Conservation (phyloP, 2,329 filamentous ascomycete genomes). For the Neodidymelliopsis sp. region DNA sequence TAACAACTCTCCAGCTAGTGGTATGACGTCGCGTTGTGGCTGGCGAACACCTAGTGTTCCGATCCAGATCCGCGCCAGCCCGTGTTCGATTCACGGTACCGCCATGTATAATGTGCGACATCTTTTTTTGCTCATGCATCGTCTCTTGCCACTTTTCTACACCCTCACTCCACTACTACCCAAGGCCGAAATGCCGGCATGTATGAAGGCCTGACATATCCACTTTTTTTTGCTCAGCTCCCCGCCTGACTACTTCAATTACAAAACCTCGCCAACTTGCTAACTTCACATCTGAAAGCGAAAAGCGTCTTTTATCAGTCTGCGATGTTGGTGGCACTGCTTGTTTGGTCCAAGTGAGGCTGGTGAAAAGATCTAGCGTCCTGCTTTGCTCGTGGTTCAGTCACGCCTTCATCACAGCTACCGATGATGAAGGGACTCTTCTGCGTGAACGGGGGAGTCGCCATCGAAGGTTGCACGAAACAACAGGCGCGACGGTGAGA, state of each 20-base stretch:
- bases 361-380: no score
- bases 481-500: conserved; percentile 1
- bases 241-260: no score
- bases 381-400: no score
- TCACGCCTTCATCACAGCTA: not conserved
- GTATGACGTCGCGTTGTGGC: conserved; percentile 53
- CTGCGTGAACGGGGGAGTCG: not conserved
- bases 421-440: not conserved
- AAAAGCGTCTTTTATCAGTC: no score
- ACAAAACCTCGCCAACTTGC: no score
- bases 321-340: no score
- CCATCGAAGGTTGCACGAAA: conserved; percentile 1
- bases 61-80: conserved; percentile 48
- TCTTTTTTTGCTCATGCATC: conserved; percentile 1
- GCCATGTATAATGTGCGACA: conserved; percentile 20
- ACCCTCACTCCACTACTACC: no score
- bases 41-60: conserved; percentile 31
- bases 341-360: no score
- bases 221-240: not conserved
- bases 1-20: conserved; percentile 33
- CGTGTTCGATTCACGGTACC: conserved; percentile 46
- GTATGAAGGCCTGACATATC: not conserved
- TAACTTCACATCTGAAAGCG: no score
- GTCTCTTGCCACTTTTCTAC: no score
- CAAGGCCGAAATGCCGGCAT: not conserved